These are phyloP conservation scores for Hordeum pubiflorum DNA, from an alignment of 202 grass and related monocot genomes.

Conservation along the genomic window DNA sequence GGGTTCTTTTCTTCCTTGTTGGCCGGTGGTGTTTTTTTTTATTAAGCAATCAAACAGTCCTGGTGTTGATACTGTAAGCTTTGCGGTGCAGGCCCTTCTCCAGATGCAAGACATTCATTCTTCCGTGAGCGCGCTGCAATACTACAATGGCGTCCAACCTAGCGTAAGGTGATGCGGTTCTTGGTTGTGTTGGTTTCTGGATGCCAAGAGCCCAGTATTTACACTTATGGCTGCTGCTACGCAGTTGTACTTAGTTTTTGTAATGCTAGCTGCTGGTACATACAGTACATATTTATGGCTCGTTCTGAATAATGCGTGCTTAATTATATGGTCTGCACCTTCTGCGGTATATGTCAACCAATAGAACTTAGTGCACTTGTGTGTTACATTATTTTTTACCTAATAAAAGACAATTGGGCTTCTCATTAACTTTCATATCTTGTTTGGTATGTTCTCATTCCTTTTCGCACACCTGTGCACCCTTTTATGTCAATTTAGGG, in stretches of 20 bases:
- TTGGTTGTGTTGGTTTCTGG: conserved; percentile 12
- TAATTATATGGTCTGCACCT: not conserved
- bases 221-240: not conserved
- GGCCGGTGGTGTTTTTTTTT: not conserved
- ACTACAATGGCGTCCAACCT: conserved; percentile 86
- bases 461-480: not conserved
- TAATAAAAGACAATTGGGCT: not conserved
- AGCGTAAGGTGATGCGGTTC: conserved; percentile 64
- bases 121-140: conserved; percentile 65
- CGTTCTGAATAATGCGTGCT: not conserved
- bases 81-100: conserved; percentile 58
- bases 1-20: not conserved
- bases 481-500: conserved; percentile 44
- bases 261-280: not conserved
- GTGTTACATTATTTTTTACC: not conserved
- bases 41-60: not conserved
- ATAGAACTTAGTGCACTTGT: not conserved
- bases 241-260: not conserved
- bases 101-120: conserved; percentile 88
- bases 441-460: not conserved
- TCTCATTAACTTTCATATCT: not conserved
- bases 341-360: not conserved
- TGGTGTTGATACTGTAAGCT: not conserved
- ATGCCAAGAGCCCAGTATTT: not conserved
- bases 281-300: not conserved